Conservation (phyloP, 805 yeast genomes). For the Candida germanica region DNA sequence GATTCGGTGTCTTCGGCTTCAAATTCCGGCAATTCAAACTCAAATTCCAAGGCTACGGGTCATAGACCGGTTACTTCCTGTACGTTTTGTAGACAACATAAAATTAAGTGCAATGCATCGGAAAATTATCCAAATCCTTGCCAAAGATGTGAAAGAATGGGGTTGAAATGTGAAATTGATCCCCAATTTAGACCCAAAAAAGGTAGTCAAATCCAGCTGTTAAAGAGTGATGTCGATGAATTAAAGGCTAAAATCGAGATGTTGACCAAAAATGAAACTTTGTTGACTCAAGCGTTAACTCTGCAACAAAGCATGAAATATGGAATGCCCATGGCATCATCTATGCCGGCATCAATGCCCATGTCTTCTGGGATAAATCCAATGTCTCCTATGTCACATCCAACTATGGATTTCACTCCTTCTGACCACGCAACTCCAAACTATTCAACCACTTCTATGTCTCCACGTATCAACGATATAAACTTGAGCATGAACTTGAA, state of each 20-base stretch:
- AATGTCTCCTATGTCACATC: background rate
- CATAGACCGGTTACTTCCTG: conserved; percentile 91
- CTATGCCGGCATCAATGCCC: background rate
- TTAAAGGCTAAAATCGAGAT: conserved; percentile 68
- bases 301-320: conserved; percentile 31
- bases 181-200: conserved; percentile 89
- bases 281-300: conserved; percentile 62
- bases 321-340: background rate
- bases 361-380: background rate
- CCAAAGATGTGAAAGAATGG: conserved; percentile 77
- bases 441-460: conserved; percentile 4
- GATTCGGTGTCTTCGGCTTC: conserved; percentile 1
- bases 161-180: conserved; percentile 79
- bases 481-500: conserved; percentile 3
- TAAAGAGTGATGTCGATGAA: conserved; percentile 83
- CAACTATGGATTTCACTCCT: conserved; percentile 1
- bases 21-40: background rate
- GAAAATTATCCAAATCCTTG: conserved; percentile 81
- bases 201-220: conserved; percentile 82
- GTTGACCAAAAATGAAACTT: conserved; percentile 58
- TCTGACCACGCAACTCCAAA: conserved; percentile 7
- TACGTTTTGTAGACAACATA: conserved; percentile 92
- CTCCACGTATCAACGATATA: conserved; percentile 7
- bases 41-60: conserved; percentile 21
- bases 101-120: conserved; percentile 88